phyloP scores from a whole-genome alignment of 2,329 filamentous ascomycete genomes.

The Aureobasidium leucospermi region DNA sequence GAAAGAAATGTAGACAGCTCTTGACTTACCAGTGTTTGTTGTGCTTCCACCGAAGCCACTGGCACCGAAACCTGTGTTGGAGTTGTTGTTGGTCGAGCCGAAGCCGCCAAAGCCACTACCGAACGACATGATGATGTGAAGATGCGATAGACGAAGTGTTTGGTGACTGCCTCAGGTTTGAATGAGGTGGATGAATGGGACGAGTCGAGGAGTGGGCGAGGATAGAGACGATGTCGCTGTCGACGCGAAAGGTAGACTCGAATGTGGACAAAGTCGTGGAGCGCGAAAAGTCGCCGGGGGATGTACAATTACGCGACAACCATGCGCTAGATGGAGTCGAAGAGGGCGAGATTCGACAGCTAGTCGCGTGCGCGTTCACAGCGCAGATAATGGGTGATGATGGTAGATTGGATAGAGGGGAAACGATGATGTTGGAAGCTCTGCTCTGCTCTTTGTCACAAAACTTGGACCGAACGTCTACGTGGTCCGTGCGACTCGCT shows the following conservation, averaged over 20 bases:
- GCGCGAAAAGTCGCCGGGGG: constrained; percentile 9
- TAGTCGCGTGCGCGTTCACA: background rate
- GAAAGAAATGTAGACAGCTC: background rate
- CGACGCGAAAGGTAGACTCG: constrained; percentile 12
- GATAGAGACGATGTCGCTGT: background rate
- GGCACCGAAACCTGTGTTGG: constrained; percentile 16
- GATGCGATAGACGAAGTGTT: background rate
- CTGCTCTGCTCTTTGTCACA: background rate
- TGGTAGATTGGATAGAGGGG: background rate
- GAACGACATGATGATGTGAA: constrained; percentile 15
- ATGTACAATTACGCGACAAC: constrained; percentile 6
- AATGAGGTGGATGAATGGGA: background rate
- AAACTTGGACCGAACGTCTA: too few relatives aligned
- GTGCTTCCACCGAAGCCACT: constrained; percentile 17
- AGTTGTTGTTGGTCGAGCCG: constrained; percentile 14
- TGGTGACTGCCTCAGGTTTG: background rate
- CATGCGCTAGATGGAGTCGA: background rate
- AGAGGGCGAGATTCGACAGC: background rate
- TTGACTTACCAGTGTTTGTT: constrained; percentile 27
- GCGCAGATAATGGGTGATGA: background rate
- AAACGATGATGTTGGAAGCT: constrained; percentile 2
- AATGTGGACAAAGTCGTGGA: background rate
- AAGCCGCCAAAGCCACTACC: constrained; percentile 49
- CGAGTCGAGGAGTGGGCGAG: background rate
- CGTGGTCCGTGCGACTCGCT: background rate